Percentiles rank a stretch among this genome's conserved stretches.
phyloP scores from a whole-genome alignment of 2,329 filamentous ascomycete genomes.

The Fusarium palustre region DNA sequence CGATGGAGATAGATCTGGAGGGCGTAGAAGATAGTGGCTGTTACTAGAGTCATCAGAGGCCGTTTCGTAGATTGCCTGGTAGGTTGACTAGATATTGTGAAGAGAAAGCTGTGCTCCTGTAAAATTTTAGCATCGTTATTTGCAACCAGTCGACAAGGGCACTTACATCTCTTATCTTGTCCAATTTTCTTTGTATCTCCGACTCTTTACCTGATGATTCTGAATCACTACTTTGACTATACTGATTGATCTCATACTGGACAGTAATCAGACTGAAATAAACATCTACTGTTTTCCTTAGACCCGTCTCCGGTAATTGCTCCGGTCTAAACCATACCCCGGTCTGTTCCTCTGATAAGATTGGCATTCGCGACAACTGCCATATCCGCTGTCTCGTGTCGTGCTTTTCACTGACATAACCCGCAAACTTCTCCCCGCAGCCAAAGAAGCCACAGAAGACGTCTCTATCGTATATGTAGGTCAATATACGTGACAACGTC shows the following conservation, averaged over 20 bases:
- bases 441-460: slow-evolving; percentile 23
- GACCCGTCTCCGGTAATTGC: neutral
- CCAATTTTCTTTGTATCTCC: slow-evolving; percentile 5
- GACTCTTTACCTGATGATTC: neutral
- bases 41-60: slow-evolving; percentile 12
- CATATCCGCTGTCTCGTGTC: slow-evolving; percentile 20
- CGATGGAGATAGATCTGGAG: slow-evolving; percentile 2
- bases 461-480: slow-evolving; percentile 15
- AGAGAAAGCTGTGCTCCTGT: slow-evolving; percentile 12
- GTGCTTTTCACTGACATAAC: slow-evolving; percentile 12
- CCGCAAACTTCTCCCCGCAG: neutral
- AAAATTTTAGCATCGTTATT: accelerated
- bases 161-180: slow-evolving; percentile 8
- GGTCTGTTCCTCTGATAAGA: neutral
- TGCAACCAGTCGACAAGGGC: accelerated
- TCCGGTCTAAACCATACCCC: slow-evolving; percentile 7
- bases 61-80: neutral
- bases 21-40: slow-evolving; percentile 4
- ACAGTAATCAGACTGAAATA: slow-evolving; percentile 11
- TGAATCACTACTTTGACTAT: neutral
- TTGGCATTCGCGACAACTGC: slow-evolving; percentile 2
- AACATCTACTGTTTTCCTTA: neutral
- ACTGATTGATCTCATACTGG: slow-evolving; percentile 20
- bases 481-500: slow-evolving; percentile 6
- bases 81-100: neutral